Evolutionary conservation across 106 monocot genomes (phyloP).

Genomic region (Acorus calamus): DNA sequence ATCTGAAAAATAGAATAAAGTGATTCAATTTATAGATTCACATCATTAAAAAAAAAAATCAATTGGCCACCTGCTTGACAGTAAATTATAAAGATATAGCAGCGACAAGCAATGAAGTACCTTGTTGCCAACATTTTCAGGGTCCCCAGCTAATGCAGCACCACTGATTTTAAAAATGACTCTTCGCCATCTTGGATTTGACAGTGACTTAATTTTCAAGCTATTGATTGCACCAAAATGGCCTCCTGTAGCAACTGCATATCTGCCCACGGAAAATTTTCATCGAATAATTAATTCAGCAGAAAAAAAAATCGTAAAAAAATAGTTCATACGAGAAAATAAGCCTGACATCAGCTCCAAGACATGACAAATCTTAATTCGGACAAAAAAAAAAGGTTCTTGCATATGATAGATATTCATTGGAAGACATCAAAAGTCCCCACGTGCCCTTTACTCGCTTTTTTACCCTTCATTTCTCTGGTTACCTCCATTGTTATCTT

Average conservation of each 20-base stretch:
- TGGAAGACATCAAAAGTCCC: too few relatives aligned
- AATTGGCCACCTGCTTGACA: background rate
- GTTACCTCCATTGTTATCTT: too few relatives aligned
- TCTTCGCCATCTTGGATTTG: conserved; percentile 82
- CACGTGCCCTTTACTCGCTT: too few relatives aligned
- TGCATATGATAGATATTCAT: too few relatives aligned
- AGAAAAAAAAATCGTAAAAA: background rate
- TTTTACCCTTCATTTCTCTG: too few relatives aligned
- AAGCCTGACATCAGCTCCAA: background rate
- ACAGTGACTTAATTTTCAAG: conserved; percentile 41
- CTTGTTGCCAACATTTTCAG: conserved; percentile 90
- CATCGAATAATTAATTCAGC: too few relatives aligned
- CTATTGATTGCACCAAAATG: conserved; percentile 26
- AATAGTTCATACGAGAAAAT: too few relatives aligned
- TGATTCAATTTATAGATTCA: too few relatives aligned
- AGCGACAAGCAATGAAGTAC: conserved; percentile 17
- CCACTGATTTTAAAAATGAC: conserved; percentile 90
- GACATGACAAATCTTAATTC: background rate
- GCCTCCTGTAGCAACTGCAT: conserved; percentile 29
- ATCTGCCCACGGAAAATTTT: conserved; percentile 20
- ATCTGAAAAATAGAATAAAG: conserved; percentile 34
- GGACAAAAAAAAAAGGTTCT: too few relatives aligned
- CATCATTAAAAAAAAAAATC: background rate
- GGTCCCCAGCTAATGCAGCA: conserved; percentile 44
- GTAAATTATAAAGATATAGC: background rate